These are phyloP conservation scores for Schoenoplectus tabernaemontani DNA, from an alignment of 202 grass and related monocot species.

Conservation along the genomic window DNA sequence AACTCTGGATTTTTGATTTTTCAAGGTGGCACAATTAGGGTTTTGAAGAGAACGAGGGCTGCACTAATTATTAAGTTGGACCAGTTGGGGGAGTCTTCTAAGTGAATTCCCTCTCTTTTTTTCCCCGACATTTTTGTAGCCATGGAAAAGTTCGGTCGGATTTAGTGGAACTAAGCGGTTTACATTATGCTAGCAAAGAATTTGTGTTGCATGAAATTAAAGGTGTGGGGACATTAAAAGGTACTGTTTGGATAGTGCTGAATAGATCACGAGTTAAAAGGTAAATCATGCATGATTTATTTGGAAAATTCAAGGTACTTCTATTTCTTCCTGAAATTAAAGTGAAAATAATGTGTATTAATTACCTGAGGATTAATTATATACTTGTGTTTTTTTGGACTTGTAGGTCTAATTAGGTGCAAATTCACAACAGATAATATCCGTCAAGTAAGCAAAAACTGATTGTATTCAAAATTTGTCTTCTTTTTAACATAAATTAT, in stretches of 20 bases:
- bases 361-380: too few relatives aligned
- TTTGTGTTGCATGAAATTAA: background rate
- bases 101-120: background rate
- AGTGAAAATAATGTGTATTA: background rate
- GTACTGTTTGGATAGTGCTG: background rate
- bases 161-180: background rate
- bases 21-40: constrained; percentile 15
- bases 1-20: background rate
- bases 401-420: too few relatives aligned
- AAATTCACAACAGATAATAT: too few relatives aligned
- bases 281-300: background rate
- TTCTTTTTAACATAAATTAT: too few relatives aligned
- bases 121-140: background rate
- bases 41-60: constrained; percentile 10
- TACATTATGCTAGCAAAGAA: background rate
- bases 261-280: constrained; percentile 1
- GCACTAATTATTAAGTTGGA: constrained; percentile 17
- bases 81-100: constrained; percentile 2
- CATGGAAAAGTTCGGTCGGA: background rate
- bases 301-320: background rate
- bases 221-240: background rate
- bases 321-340: background rate
- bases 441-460: too few relatives aligned
- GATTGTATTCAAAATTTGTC: too few relatives aligned
- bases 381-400: too few relatives aligned